phyloP scores from a whole-genome alignment of 192 early-diverging fungal genomes.

The Rhizoclosmatium globosum region DNA sequence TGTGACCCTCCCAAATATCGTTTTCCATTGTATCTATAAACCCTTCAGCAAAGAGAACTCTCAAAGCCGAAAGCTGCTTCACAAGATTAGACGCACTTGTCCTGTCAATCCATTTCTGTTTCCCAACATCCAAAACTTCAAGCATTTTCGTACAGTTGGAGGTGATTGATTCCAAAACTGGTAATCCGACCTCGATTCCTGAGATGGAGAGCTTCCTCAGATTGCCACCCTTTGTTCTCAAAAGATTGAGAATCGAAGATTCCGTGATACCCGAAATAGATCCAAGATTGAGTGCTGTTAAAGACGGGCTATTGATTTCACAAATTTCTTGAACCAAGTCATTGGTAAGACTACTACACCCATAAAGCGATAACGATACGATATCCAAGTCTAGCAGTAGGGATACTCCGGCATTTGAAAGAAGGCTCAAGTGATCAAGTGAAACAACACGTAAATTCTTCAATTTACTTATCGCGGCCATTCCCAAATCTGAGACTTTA shows the following conservation, averaged over 20 bases:
- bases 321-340: background rate
- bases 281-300: background rate
- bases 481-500: background rate
- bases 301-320: background rate
- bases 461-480: background rate
- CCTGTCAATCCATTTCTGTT: constrained; percentile 10
- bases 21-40: background rate
- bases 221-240: background rate
- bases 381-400: background rate
- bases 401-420: background rate
- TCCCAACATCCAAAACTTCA: constrained; percentile 4
- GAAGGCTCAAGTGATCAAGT: background rate
- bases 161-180: background rate
- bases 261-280: background rate
- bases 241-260: background rate
- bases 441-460: background rate
- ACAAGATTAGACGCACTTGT: background rate
- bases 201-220: background rate
- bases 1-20: constrained; percentile 3
- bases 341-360: background rate
- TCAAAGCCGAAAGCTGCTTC: background rate
- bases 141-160: background rate
- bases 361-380: constrained; percentile 1
- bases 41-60: constrained; percentile 7
- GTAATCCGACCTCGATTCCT: background rate